Percentiles rank a stretch among this genome's conserved stretches.
These are phyloP conservation scores for Chalciporus pseudorubinellus DNA, from an alignment of 768 basidiomycete genomes.

Conservation along the genomic window DNA sequence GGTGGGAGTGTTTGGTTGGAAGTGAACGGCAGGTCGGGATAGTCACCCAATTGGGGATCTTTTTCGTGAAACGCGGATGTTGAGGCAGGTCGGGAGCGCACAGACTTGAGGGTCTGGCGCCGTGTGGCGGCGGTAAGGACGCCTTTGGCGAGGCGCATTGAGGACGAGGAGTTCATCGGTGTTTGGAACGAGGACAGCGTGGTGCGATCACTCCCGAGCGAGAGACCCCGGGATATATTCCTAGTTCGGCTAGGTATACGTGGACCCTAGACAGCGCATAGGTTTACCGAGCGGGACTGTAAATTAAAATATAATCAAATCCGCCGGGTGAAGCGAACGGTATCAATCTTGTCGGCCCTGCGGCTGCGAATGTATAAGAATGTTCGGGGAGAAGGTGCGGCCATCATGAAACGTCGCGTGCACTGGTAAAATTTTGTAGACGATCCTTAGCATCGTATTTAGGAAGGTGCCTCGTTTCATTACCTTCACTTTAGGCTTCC, in stretches of 20 bases:
- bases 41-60: slow-evolving; percentile 70
- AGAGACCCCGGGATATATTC: slow-evolving; percentile 20
- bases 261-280: slow-evolving; percentile 20
- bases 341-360: slow-evolving; percentile 21
- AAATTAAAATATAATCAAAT: slow-evolving; percentile 3
- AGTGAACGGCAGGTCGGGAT: slow-evolving; percentile 67
- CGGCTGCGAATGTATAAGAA: slow-evolving; percentile 8
- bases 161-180: slow-evolving; percentile 16
- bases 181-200: slow-evolving; percentile 11
- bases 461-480: neutral
- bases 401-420: slow-evolving; percentile 7
- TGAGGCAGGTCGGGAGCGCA: slow-evolving; percentile 12
- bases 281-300: neutral
- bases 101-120: neutral
- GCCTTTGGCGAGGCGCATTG: slow-evolving; percentile 17
- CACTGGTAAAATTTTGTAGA: slow-evolving; percentile 14
- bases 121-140: slow-evolving; percentile 6
- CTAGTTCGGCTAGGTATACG: too few species aligned
- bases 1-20: slow-evolving; percentile 65
- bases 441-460: slow-evolving; percentile 19
- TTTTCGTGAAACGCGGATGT: slow-evolving; percentile 31
- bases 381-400: slow-evolving; percentile 15
- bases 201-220: neutral
- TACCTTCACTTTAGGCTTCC: slow-evolving; percentile 4
- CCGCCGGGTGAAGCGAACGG: slow-evolving; percentile 19